A percentile compares a stretch with the other conserved stretches of the same genome.
These are phyloP conservation scores for Aschersonia sp. DNA, from an alignment of 2,329 filamentous ascomycete genomes.

Conservation along the genomic window DNA sequence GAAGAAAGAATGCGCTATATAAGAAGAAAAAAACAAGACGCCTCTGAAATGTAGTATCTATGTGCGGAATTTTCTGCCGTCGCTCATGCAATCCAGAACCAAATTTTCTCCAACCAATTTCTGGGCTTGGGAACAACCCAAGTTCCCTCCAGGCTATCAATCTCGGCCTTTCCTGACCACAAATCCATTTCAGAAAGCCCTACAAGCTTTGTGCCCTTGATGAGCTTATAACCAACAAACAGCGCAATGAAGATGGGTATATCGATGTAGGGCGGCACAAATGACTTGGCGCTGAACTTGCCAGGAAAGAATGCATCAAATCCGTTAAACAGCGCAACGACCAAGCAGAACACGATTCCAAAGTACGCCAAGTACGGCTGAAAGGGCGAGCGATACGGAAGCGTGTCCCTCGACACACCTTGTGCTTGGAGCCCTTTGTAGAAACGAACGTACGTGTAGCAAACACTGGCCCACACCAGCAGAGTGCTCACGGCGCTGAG, in stretches of 20 bases:
- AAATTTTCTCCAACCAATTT: constrained; percentile 23
- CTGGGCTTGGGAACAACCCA: constrained; percentile 20
- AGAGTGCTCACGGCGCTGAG: constrained; percentile 54
- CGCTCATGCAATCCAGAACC: constrained; percentile 24
- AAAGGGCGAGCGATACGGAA: constrained; percentile 50
- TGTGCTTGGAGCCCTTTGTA: constrained; percentile 50
- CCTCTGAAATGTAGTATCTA: neutral
- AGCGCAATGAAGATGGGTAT: constrained; percentile 52
- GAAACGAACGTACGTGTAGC: constrained; percentile 56
- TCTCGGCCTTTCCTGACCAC: constrained; percentile 24
- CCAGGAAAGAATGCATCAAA: constrained; percentile 57
- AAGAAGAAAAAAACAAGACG: neutral
- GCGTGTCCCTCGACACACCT: constrained; percentile 45
- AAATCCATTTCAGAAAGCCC: constrained; percentile 22
- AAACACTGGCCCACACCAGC: constrained; percentile 54
- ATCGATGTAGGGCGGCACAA: constrained; percentile 56
- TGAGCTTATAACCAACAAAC: constrained; percentile 49
- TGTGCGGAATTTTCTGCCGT: neutral
- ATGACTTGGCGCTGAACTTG: constrained; percentile 28
- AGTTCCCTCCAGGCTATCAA: constrained; percentile 20
- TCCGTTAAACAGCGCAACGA: constrained; percentile 55
- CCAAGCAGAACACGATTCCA: constrained; percentile 40
- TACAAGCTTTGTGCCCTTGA: constrained; percentile 41
- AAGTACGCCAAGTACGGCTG: constrained; percentile 58
- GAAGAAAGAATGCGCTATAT: too few species aligned